Conservation (phyloP, 2,329 filamentous ascomycete genomes). For the Fusarium xyrophilum region DNA sequence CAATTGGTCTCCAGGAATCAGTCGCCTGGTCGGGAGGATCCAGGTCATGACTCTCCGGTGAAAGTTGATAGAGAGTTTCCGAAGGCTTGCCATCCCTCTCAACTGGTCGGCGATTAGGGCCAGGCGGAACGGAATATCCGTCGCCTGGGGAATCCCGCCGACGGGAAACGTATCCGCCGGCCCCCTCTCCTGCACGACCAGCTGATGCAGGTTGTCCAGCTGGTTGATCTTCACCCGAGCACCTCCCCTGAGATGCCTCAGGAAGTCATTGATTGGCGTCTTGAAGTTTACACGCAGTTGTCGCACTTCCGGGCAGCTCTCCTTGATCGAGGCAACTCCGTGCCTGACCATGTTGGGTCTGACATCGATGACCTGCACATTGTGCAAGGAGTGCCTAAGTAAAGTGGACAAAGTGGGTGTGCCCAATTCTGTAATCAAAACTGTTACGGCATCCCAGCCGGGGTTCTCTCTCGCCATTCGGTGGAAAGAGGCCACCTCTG, state of each 20-base stretch:
- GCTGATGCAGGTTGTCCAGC: rapidly evolving
- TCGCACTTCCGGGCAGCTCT: rapidly evolving
- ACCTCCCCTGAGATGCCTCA: rapidly evolving
- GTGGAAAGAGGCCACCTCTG: background rate
- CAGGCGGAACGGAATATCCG: background rate
- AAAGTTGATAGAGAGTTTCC: rapidly evolving
- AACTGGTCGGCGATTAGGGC: rapidly evolving
- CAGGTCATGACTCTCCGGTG: rapidly evolving
- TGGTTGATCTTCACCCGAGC: background rate
- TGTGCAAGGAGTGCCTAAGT: rapidly evolving
- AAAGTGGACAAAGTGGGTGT: rapidly evolving
- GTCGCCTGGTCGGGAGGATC: rapidly evolving
- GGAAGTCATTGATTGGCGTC: rapidly evolving
- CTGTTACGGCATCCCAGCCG: background rate
- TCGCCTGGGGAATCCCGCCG: background rate
- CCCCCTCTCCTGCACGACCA: background rate
- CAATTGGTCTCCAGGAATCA: rapidly evolving
- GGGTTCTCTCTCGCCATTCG: background rate
- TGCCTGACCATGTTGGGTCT: background rate
- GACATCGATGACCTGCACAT: background rate
- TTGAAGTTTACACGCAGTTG: rapidly evolving
- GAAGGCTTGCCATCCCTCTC: rapidly evolving
- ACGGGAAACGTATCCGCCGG: background rate
- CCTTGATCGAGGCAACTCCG: background rate
- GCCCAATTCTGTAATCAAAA: rapidly evolving